Evolutionary conservation across 345 rosid species (phyloP).

Genomic region (Moricandia arvensis): DNA sequence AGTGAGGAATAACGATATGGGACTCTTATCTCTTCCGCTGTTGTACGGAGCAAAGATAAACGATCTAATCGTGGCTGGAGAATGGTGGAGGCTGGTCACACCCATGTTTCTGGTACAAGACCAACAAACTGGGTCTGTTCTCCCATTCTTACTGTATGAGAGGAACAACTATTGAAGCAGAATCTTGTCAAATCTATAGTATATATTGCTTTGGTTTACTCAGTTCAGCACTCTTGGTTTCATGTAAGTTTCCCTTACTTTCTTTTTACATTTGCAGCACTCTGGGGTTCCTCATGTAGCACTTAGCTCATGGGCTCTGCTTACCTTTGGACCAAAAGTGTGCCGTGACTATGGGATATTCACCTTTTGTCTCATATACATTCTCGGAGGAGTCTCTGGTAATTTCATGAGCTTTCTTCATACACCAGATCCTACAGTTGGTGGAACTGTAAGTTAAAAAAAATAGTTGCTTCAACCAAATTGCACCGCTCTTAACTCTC

Average conservation of each 20-base stretch:
- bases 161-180: neutral
- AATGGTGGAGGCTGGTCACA: conserved; percentile 97
- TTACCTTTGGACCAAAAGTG: conserved; percentile 74
- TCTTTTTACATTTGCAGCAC: conserved; percentile 51
- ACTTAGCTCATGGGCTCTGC: conserved; percentile 79
- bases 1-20: conserved; percentile 57
- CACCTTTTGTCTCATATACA: conserved; percentile 69
- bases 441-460: conserved; percentile 78
- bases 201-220: neutral
- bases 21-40: conserved; percentile 65
- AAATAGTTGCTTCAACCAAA: neutral
- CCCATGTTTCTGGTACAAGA: conserved; percentile 99
- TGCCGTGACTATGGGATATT: conserved; percentile 72
- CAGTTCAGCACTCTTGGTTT: conserved; percentile 11
- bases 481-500: neutral
- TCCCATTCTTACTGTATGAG: conserved; percentile 44
- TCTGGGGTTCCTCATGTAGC: conserved; percentile 72
- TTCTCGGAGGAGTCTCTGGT: conserved; percentile 87
- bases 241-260: neutral
- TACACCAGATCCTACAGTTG: conserved; percentile 77
- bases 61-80: conserved; percentile 75
- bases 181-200: neutral
- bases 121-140: conserved; percentile 77
- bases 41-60: conserved; percentile 93
- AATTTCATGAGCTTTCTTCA: too few species aligned